Evolutionary conservation across 805 yeast genomes (phyloP).

Genomic region (Nakazawaea populi): DNA sequence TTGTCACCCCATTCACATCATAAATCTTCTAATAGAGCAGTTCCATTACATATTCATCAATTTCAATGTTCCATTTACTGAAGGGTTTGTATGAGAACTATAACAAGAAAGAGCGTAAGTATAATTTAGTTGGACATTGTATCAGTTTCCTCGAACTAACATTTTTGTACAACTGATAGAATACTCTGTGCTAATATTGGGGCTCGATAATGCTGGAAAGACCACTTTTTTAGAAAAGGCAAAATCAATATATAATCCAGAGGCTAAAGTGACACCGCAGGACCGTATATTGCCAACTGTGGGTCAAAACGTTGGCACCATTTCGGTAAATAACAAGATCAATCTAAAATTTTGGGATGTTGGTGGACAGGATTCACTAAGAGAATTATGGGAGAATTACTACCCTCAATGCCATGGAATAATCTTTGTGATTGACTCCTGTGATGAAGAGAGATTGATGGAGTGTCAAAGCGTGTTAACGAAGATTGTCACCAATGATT

Average conservation of each 20-base stretch:
- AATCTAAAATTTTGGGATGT: slow-evolving; percentile 89
- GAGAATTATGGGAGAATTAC: slow-evolving; percentile 85
- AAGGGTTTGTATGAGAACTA: slow-evolving; percentile 53
- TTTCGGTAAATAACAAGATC: slow-evolving; percentile 32
- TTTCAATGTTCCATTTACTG: slow-evolving; percentile 59
- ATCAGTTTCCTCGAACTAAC: slow-evolving; percentile 5
- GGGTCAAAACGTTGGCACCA: slow-evolving; percentile 75
- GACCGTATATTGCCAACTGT: slow-evolving; percentile 84
- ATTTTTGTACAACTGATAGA: slow-evolving; percentile 26
- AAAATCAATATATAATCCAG: slow-evolving; percentile 46
- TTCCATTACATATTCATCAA: no score
- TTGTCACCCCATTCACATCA: no score
- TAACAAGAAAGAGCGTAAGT: slow-evolving; percentile 49
- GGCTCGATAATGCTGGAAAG: slow-evolving; percentile 94
- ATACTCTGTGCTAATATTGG: slow-evolving; percentile 75
- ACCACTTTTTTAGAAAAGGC: slow-evolving; percentile 72
- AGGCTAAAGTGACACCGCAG: slow-evolving; percentile 39
- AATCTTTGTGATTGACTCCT: slow-evolving; percentile 86
- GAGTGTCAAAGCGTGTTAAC: slow-evolving; percentile 71
- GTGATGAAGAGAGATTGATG: slow-evolving; percentile 74
- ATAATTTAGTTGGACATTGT: not conserved
- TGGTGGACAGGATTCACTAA: slow-evolving; percentile 87
- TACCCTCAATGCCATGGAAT: slow-evolving; percentile 85
- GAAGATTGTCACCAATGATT: slow-evolving; percentile 53
- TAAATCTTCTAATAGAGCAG: not conserved